These are phyloP conservation scores for Coemansia sp. DNA, from an alignment of 192 early-diverging fungal species.

Conservation along the genomic window DNA sequence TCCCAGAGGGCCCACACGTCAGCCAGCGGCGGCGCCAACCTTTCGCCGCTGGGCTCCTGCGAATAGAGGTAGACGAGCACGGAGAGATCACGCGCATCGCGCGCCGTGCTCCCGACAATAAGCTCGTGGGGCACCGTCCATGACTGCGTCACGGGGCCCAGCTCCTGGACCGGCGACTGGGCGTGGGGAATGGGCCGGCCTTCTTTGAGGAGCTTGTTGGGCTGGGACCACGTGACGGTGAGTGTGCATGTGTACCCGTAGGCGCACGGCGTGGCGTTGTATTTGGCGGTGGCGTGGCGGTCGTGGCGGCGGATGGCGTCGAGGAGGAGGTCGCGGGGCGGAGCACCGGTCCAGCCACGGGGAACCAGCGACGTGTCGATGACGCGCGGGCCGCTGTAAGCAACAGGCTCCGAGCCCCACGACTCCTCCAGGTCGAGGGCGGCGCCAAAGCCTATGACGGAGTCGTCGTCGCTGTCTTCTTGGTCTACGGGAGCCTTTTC, in stretches of 20 bases:
- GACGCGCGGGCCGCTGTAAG: neutral
- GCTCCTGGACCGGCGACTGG: neutral
- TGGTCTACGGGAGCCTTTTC: neutral
- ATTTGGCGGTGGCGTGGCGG: constrained; percentile 10
- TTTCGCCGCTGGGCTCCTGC: neutral
- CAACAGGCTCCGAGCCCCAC: neutral
- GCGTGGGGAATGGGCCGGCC: neutral
- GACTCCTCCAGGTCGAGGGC: neutral
- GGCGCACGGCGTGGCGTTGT: neutral
- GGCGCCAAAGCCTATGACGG: neutral
- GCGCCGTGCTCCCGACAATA: neutral
- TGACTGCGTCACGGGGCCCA: constrained; percentile 3
- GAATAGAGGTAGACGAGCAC: constrained; percentile 19
- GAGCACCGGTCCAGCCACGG: constrained; percentile 12
- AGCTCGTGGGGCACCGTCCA: constrained; percentile 10
- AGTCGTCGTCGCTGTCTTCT: neutral
- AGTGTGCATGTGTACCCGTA: constrained; percentile 5
- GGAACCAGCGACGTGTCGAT: constrained; percentile 9
- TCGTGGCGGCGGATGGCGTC: constrained; percentile 5
- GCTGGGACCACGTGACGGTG: constrained; percentile 6
- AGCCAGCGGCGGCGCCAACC: constrained; percentile 15
- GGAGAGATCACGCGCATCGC: constrained; percentile 14
- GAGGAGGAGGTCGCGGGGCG: neutral
- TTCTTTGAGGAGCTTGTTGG: neutral
- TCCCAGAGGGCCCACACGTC: constrained; percentile 24